These are phyloP conservation scores for Pseudogymnoascus sp. DNA, from an alignment of 2,329 filamentous ascomycete genomes.

Conservation along the genomic window DNA sequence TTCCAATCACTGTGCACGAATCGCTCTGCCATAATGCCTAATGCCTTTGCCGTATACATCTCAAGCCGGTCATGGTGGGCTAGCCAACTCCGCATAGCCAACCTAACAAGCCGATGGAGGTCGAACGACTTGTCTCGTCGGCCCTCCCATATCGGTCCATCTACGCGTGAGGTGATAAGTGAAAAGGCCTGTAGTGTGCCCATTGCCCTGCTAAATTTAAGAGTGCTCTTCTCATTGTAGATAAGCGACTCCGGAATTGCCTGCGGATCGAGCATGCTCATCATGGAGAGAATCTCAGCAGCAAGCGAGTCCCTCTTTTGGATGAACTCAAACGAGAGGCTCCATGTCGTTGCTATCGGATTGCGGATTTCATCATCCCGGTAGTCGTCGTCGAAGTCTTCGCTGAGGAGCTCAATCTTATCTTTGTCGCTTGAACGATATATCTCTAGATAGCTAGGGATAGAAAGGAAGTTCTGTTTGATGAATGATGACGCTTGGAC, in stretches of 20 bases:
- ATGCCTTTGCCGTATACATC: not conserved
- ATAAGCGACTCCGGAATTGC: conserved; percentile 29
- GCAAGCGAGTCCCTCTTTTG: conserved; percentile 25
- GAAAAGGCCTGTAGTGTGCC: conserved; percentile 28
- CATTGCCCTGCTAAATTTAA: conserved; percentile 22
- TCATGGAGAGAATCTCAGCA: conserved; percentile 28
- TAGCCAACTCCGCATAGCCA: conserved; percentile 29
- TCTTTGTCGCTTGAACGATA: conserved; percentile 12
- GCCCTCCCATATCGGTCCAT: not conserved
- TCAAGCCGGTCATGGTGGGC: not conserved
- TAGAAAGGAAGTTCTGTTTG: conserved; percentile 17
- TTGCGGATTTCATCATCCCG: conserved; percentile 26
- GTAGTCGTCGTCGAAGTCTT: conserved; percentile 27
- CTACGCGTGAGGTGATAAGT: conserved; percentile 21
- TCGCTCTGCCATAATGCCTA: not conserved
- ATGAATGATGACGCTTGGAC: conserved; percentile 31
- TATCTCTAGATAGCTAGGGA: conserved; percentile 10
- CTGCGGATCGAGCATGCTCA: conserved; percentile 27
- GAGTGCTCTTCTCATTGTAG: conserved; percentile 15
- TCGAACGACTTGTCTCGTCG: conserved; percentile 17
- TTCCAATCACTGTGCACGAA: not conserved
- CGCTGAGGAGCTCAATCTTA: conserved; percentile 24
- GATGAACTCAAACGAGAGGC: conserved; percentile 31
- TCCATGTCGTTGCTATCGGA: conserved; percentile 30
- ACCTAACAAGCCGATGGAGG: conserved; percentile 30